Evolutionary conservation across 202 grass and related monocot species (phyloP), one percentile per base, ranked within the genome.

Genomic region (Zizania palustris): DNA sequence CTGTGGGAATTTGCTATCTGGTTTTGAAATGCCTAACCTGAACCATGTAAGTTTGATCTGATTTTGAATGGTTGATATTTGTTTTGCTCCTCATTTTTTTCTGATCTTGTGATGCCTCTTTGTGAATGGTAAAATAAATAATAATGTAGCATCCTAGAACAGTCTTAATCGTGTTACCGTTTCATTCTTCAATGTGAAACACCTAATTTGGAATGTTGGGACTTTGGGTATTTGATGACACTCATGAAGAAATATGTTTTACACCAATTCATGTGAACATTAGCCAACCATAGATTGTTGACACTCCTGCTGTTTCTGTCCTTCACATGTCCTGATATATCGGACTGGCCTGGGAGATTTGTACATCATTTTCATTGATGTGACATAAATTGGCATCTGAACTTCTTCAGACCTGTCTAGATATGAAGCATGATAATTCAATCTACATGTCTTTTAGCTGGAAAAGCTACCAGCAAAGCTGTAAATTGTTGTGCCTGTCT

Each of bases 351-450:
- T 53, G 9, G 12, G 21, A 56, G 46, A 15, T 28, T 28, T 28
- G 0, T 53, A 54, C 50, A n/a, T 16, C 9, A 60, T 40, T 63
- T 7, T 16, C 9, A 60, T 40, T 63, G 44, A 63, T 50, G 68
- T 57, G 45, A 21, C 73, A 64, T 86, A 45, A 45, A 44, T 71
- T 77, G 50, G 7, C 13, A 53, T 58, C 20, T 50, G 21, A 51
- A 35, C 10, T n/a, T 76, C 41, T 77, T 77, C 65, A 68, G 44
- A 60, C 16, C 54, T 63, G 14, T 69, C 54, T 42, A 77, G 37
- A 21, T 63, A 54, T 10, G 1, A 77, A 71, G 44, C 8, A 33
- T 53, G 61, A 14, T n/a, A 11, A 38, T 71, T 21, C 45, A 71
- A 71, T 20, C 45, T 73, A 50, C 22, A 28, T 60, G 63, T 54